Base-by-base conservation (phyloP, 2,329 filamentous ascomycete genomes). In the Alternaria triticimaculans region DNA sequence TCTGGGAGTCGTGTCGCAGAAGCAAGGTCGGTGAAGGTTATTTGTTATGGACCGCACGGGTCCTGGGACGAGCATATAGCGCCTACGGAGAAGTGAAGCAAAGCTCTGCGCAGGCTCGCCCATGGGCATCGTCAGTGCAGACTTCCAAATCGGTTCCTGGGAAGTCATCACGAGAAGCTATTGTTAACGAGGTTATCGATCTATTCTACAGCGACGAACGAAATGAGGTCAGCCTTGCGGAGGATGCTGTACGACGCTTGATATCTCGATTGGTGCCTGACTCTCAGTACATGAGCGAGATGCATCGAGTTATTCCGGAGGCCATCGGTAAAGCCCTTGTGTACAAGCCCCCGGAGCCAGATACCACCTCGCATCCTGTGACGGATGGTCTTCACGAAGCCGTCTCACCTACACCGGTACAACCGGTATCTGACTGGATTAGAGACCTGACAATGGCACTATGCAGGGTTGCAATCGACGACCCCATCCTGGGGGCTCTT, bases 41-140 rank as follows among this genome's bases (percentile, higher is more conserved):
- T 76, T 82, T 93, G 1, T 83, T 92, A 1, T 99, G 96, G 96
- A 92, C 92, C 48, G 94, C 92, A 4, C 87, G 90, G 66, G 91
- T 94, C 3, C 84, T 98, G 48, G 96, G 96, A 8, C 88, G 93
- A 75, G 90, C 93, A 0, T 98, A 78, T 57, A 72, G 75, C 45
- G 74, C 92, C 15, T 92, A 89, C 26, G 94, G 94, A 2, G 84
- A 88, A 58, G 85, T 93, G 6, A 87, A 89, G 37, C 70, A 68
- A 20, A 72, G 55, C 37, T 64, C 71, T 4, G 58, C 68, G 14
- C 67, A 67, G 21, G 67, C 70, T 37, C 68, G 64, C 60, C 67
- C 78, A 65, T 70, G 80, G 78, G 66, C 70, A 26, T 61, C 37
- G 15, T 66, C 68, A 41, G 45, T 37, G 9, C 55, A 64, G 6